Conservation (phyloP, 164 flowering plant species). For the Magnolia sinica region DNA sequence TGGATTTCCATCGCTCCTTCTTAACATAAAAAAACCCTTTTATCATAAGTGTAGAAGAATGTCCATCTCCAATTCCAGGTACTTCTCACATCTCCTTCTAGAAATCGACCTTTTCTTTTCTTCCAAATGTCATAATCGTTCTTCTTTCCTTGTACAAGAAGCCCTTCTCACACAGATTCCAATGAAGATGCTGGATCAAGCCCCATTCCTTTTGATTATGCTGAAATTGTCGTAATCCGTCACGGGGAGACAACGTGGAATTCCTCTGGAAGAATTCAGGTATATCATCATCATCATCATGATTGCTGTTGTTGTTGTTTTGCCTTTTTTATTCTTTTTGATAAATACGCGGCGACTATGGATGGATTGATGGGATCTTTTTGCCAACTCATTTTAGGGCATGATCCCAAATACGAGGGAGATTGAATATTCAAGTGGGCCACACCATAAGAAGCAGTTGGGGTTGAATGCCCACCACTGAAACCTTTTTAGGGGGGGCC, state of each 20-base stretch:
- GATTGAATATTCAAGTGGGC: too few species aligned
- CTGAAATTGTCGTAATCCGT: constrained; percentile 79
- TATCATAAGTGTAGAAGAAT: neutral
- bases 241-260: constrained; percentile 97
- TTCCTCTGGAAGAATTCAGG: constrained; percentile 70
- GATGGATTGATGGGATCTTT: neutral
- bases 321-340: neutral
- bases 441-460: too few species aligned
- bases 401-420: too few species aligned
- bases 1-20: neutral
- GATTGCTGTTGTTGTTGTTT: too few species aligned
- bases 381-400: neutral
- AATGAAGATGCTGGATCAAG: constrained; percentile 15
- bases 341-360: neutral
- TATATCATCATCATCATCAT: constrained; percentile 8
- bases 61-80: neutral
- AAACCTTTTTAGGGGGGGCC: too few species aligned
- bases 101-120: neutral
- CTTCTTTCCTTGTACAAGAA: neutral
- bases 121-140: neutral
- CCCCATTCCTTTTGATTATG: constrained; percentile 24
- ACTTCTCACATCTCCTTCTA: neutral
- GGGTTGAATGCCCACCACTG: too few species aligned
- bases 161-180: neutral
- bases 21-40: too few species aligned